Base-by-base conservation (phyloP, 1,139 yeast species). In the Geotrichum fermentans region DNA sequence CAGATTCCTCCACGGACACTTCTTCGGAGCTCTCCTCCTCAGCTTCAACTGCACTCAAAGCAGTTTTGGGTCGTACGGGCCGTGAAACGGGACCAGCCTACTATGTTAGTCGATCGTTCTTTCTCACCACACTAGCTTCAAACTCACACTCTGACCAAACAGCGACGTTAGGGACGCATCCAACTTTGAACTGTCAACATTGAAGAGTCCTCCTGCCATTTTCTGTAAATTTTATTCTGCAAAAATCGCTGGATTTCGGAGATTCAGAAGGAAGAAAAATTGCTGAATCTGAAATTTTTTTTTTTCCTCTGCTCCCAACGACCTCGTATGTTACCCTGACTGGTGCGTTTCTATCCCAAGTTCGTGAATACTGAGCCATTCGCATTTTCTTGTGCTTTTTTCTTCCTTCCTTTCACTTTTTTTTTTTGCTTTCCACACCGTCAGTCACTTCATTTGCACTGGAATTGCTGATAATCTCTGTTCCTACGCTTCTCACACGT, bases 21-120 rank as follows among this genome's bases (percentile, higher is more conserved):
- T 48, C 54, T 48, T 54, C 56, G 16, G 51, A 52, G 14, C 55
- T 60, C 38, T 54, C 56, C 34, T 60, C 60, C 17, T 55, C 53
- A 20, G 53, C 56, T 10, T 45, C 54, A 56, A 69, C 56, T 59
- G 50, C 55, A 28, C 56, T 60, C 44, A 54, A 67, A 38, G 69
- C 61, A 54, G 40, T 52, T 56, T 39, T 56, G 47, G 56, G 51
- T 29, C 54, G 53, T 29, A 53, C 45, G 14, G 56, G 53, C 56
- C 62, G 60, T 40, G 56, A 49, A 8, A 63, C 58, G 16, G 69
- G 64, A 28, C 66, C 65, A 21, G 64, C 40, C 48, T 44, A 26
- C 16, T 17, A 17, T 22, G 48, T 38, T 44, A 39, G 48, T 22
- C 5, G n/a, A 14, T 20, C n/a, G n/a, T n/a, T n/a, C 26, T 26